Percentiles rank a stretch among this genome's conserved stretches.
phyloP scores from a whole-genome alignment of 139 green algal genomes.

The Axilococcus clingmanii region DNA sequence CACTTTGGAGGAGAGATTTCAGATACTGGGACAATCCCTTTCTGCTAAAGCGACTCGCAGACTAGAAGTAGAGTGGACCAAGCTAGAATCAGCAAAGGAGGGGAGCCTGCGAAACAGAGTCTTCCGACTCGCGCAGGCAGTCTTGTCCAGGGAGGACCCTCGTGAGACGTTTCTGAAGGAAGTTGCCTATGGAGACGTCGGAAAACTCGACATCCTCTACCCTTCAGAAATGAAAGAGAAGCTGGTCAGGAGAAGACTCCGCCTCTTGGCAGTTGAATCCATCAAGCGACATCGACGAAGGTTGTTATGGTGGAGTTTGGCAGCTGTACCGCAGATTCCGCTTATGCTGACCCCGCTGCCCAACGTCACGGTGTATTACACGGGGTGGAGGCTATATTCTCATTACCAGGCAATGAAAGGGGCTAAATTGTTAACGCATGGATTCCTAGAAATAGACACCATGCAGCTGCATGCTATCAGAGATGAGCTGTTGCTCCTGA shows the following conservation, averaged over 20 bases:
- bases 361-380: conserved; percentile 65
- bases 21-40: conserved; percentile 2
- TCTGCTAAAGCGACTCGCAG: background rate
- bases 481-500: conserved; percentile 7
- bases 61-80: conserved; percentile 30
- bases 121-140: conserved; percentile 34
- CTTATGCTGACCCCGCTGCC: conserved; percentile 40
- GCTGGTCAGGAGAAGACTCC: conserved; percentile 40
- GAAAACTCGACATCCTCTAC: conserved; percentile 34
- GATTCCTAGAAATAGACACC: conserved; percentile 18
- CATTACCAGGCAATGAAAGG: conserved; percentile 39
- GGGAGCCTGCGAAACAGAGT: conserved; percentile 26
- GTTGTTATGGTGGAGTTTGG: conserved; percentile 20
- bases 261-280: conserved; percentile 24
- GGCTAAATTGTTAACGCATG: conserved; percentile 13
- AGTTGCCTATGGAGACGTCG: conserved; percentile 19
- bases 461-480: conserved; percentile 21
- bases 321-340: conserved; percentile 27
- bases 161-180: conserved; percentile 47
- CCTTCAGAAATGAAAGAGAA: conserved; percentile 27
- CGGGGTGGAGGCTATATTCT: conserved; percentile 42
- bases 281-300: conserved; percentile 21
- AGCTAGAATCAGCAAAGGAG: conserved; percentile 27
- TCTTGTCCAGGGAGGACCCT: conserved; percentile 43
- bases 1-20: conserved; percentile 21